Percentiles rank a stretch among this genome's conserved stretches.
phyloP scores from a whole-genome alignment of 2,329 filamentous ascomycete species.

The Grosmannia penicillata region DNA sequence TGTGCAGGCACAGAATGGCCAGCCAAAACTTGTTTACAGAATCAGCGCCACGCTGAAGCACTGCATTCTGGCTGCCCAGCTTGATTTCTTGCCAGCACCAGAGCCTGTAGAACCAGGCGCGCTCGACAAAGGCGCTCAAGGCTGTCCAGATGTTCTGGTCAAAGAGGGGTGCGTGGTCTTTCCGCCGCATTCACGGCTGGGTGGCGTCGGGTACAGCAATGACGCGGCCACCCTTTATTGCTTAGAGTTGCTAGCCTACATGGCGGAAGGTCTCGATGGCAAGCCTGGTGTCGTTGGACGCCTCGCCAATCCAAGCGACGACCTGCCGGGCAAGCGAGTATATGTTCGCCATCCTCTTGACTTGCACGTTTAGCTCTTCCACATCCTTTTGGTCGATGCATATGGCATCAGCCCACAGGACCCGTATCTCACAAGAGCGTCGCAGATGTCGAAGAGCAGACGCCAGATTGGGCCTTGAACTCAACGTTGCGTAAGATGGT shows the following conservation, averaged over 20 bases:
- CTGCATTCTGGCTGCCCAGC: background rate
- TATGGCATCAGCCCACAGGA: background rate
- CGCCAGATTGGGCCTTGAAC: background rate
- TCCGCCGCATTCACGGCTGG: constrained; percentile 1
- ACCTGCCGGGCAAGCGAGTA: background rate
- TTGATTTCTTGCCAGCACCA: constrained; percentile 3
- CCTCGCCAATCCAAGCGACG: background rate
- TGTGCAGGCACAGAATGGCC: constrained; percentile 1
- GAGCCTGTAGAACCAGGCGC: constrained; percentile 1
- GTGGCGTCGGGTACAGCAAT: background rate
- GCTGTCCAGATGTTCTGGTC: background rate
- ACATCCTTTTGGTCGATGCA: background rate
- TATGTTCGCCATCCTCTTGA: background rate
- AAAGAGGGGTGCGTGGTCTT: constrained; percentile 1
- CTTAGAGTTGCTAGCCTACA: background rate
- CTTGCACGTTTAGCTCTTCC: background rate
- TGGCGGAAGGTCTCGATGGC: background rate
- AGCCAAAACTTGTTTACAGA: background rate
- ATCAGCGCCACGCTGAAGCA: background rate
- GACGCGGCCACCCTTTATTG: background rate
- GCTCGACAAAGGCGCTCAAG: background rate
- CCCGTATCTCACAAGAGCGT: background rate
- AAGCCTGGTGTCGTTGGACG: background rate
- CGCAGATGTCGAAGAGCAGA: background rate
- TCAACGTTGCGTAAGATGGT: background rate